Base-by-base conservation (phyloP, 352 stramenopile genomes). In the Phytophthora fragariae region DNA sequence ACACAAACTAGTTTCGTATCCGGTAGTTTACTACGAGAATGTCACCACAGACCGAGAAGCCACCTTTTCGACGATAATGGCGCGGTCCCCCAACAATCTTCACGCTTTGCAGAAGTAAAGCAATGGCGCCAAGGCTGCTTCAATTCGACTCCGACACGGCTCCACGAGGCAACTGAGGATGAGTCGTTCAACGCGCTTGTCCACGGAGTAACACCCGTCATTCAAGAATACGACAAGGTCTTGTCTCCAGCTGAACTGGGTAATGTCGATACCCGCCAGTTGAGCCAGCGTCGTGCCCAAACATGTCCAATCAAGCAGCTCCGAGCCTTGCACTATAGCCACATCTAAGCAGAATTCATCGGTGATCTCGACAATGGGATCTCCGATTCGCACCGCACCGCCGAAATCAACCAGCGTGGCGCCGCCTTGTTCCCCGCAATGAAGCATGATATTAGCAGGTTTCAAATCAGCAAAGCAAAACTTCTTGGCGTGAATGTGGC, bases 391-490 rank as follows among this genome's bases (percentile, higher is more conserved):
- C 33, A 61, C 55, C 8, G 55, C 33, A 27, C 24, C 24, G 24
- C 24, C 24, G 24, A 27, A 27, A 27, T 27, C 24, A 27, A 27
- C 24, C 24, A 61, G 33, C 55, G 55, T 61, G 55, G 55, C 55
- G 17, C 55, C 55, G 8, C 55, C 55, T 61, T 33, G 55, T 50
- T 61, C 55, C 7, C 55, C 55, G 50, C 55, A 61, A 61, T 49
- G 55, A 35, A 61, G 55, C 55, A 61, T 61, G n/a, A 61, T 61
- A 49, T 61, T 61, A 17, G 55, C 55, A 5, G 55, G 55, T 49
- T 61, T 61, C 33, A 61, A 35, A 19, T 61, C 55, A 11, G n/a
- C 55, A 21, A 61, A 61, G 33, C 55, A 61, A 50, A 35, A 61
- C 17, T 49, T 33, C 55, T 52, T 62, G 56, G 56, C 37, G 29